Conservation (phyloP, 2,329 filamentous ascomycete species). For the Xylaria sp. region DNA sequence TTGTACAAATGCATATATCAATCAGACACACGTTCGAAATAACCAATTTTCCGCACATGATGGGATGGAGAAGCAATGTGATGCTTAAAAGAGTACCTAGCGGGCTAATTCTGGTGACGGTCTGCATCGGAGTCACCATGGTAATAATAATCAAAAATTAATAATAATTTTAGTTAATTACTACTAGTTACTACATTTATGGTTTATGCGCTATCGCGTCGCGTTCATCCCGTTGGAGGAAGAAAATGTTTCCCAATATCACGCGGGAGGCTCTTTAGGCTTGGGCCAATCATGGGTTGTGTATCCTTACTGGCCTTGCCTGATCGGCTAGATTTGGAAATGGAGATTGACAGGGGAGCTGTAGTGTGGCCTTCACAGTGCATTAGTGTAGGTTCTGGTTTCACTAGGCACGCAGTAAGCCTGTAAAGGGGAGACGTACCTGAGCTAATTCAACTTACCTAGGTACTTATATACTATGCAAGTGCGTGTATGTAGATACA, state of each 20-base stretch:
- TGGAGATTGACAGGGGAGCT: conserved; percentile 27
- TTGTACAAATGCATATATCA: too few relatives aligned
- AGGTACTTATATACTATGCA: too few relatives aligned
- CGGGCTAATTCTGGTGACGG: too few relatives aligned
- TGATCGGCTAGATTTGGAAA: conserved; percentile 27
- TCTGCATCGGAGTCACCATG: too few relatives aligned
- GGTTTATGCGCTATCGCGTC: conserved; percentile 20
- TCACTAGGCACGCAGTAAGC: too few relatives aligned
- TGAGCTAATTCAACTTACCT: conserved; percentile 13
- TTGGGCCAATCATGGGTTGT: conserved; percentile 18
- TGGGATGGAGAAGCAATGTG: too few relatives aligned
- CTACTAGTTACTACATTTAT: conserved; percentile 1
- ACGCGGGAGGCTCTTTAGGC: conserved; percentile 21
- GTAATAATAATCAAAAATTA: too few relatives aligned
- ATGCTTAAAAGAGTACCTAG: too few relatives aligned
- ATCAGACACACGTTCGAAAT: too few relatives aligned
- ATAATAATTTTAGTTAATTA: not conserved
- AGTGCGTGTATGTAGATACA: too few relatives aligned
- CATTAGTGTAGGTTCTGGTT: not conserved
- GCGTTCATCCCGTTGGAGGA: conserved; percentile 8
- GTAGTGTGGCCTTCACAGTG: not conserved
- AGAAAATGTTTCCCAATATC: conserved; percentile 12
- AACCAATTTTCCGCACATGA: too few relatives aligned
- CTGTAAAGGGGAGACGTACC: conserved; percentile 21
- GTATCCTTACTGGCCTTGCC: conserved; percentile 1